Evolutionary conservation across 1,284 basidiomycete genomes (phyloP), one percentile per base, ranked within the genome.

Genomic region (Ceratobasidium sp.): DNA sequence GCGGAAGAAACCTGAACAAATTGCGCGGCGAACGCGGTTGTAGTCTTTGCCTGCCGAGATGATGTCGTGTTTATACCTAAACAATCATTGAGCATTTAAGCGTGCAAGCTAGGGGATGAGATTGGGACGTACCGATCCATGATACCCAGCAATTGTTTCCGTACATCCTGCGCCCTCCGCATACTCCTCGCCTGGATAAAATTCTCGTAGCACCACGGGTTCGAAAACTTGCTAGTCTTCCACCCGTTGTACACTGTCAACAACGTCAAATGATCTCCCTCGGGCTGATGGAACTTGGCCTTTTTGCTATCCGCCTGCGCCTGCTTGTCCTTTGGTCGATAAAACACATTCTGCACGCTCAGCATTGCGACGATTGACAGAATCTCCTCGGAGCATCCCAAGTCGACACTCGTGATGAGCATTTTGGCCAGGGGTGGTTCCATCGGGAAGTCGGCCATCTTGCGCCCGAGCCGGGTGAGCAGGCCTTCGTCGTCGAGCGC

Each of bases 371-470:
- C 96, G 74, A 99, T 94, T 1, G 94, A 97, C 39, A 99, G 84
- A 77, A 98, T 96, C 83, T 99, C 98, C 79, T 99, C 96, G 0
- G 95, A 98, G 81, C 97, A 99, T 11, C 95, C 96, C 69, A 95
- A 86, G 79, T 99, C 97, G 29, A 98, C 96, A 1, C 95, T 97
- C n/a, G 95, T 94, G 82, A 99, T 98, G 71, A 99, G 84, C 96
- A 98, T 98, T 85, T 99, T 99, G 11, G 97, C 96, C 76, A 96
- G 84, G 2, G 94, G 90, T 6, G 97, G 98, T 77, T 98, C 96
- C 90, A 98, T 94, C 5, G 97, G 97, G 83, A 99, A 99, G 81
- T 99, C 98, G 4, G 97, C 97, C 98, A 99, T 99, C 62, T 96
- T 85, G 74, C 98, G 87, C 0, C 98, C 98, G 29, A 99, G 87